Conservation (phyloP, 2,329 filamentous ascomycete species). For the Aspergillus sp. region DNA sequence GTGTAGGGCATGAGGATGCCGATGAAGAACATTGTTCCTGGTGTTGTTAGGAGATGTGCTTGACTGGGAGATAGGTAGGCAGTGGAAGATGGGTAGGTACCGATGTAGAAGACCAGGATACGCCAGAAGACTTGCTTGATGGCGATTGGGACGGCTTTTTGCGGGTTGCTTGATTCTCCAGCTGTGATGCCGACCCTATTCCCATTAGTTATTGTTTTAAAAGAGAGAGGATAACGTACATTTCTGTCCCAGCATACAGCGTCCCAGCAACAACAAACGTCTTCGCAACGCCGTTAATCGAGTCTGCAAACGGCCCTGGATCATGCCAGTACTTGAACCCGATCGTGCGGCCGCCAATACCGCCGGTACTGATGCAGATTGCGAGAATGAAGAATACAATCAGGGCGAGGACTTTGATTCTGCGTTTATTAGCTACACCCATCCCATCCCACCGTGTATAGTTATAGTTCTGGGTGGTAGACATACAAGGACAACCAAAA, state of each 20-base stretch:
- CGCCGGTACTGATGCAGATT: conserved; percentile 72
- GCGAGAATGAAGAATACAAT: conserved; percentile 76
- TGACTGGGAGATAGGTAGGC: too few species aligned
- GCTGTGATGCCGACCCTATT: conserved; percentile 33
- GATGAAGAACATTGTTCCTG: conserved; percentile 69
- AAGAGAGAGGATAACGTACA: not conserved
- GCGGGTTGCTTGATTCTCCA: conserved; percentile 43
- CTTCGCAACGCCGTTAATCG: conserved; percentile 47
- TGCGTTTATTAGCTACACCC: not conserved
- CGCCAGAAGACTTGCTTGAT: conserved; percentile 44
- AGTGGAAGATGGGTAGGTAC: conserved; percentile 14
- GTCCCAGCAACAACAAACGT: conserved; percentile 37
- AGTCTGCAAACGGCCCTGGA: conserved; percentile 68
- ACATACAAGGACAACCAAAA: conserved; percentile 67
- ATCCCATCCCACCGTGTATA: not conserved
- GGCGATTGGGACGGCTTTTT: conserved; percentile 46
- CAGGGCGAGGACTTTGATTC: conserved; percentile 67
- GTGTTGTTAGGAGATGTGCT: not conserved
- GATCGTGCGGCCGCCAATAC: conserved; percentile 61
- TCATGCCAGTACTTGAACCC: conserved; percentile 70
- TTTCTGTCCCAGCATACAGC: conserved; percentile 33
- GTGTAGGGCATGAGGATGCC: conserved; percentile 72
- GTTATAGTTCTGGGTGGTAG: not conserved
- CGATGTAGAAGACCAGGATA: conserved; percentile 60
- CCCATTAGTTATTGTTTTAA: not conserved